Conservation (phyloP, 1,284 basidiomycete genomes). For the Hymenochaete sp. region DNA sequence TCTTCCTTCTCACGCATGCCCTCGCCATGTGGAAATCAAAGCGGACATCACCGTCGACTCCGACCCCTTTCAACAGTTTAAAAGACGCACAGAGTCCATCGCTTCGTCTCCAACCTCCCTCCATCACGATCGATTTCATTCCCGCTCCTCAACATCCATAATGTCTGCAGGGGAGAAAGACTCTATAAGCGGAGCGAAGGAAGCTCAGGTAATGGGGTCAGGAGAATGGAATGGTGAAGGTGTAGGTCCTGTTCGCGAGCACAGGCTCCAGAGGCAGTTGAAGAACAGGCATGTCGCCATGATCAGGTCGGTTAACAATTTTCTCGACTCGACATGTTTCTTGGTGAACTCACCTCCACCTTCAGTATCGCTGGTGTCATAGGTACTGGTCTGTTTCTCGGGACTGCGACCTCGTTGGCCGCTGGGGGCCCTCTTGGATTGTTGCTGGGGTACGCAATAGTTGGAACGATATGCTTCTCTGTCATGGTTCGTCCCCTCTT, state of each 20-base stretch:
- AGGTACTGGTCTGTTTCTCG: slow-evolving; percentile 62
- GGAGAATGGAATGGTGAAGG: too few species aligned
- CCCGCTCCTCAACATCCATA: too few species aligned
- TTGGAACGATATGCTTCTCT: slow-evolving; percentile 57
- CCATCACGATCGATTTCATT: too few species aligned
- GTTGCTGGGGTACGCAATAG: slow-evolving; percentile 49
- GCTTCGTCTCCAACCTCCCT: too few species aligned
- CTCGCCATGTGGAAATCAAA: too few species aligned
- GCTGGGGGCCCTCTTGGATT: slow-evolving; percentile 56
- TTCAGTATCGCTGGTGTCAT: slow-evolving; percentile 52
- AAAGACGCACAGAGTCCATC: too few species aligned
- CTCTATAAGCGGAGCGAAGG: too few species aligned
- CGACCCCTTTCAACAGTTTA: too few species aligned
- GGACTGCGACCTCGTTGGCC: slow-evolving; percentile 47
- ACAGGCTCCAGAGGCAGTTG: slow-evolving; percentile 43
- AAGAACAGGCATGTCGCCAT: slow-evolving; percentile 63
- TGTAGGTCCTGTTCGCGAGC: slow-evolving; percentile 17
- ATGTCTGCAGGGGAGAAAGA: too few species aligned
- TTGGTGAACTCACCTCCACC: not conserved
- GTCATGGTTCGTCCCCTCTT: slow-evolving; percentile 37
- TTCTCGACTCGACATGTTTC: not conserved
- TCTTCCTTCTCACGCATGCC: too few species aligned
- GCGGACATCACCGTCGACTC: too few species aligned
- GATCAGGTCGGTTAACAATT: slow-evolving; percentile 42
- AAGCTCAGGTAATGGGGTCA: too few species aligned